phyloP scores from a whole-genome alignment of 2,329 filamentous ascomycete species.

The Aspergillus eucalypticola region DNA sequence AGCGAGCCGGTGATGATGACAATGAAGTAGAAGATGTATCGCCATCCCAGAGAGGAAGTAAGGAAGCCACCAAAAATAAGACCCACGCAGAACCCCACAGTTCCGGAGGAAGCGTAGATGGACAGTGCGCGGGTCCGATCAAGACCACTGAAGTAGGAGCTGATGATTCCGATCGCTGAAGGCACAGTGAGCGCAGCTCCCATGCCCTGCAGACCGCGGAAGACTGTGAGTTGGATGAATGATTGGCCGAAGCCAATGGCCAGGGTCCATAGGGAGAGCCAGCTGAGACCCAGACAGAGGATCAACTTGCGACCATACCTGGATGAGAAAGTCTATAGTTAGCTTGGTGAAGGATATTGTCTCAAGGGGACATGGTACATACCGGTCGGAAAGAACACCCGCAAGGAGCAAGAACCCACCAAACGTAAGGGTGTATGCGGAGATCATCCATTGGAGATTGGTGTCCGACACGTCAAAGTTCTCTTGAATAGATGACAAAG shows the following conservation, averaged over 20 bases:
- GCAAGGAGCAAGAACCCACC: conserved; percentile 38
- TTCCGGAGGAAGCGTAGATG: conserved; percentile 43
- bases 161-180: conserved; percentile 50
- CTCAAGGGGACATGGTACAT: conserved; percentile 5
- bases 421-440: conserved; percentile 45
- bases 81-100: conserved; percentile 44
- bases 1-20: conserved; percentile 36
- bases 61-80: conserved; percentile 44
- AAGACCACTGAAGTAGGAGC: conserved; percentile 41
- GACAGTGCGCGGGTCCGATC: conserved; percentile 43
- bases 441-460: conserved; percentile 46
- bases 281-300: conserved; percentile 41
- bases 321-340: neutral
- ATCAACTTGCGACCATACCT: conserved; percentile 43
- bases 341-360: neutral
- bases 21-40: conserved; percentile 43
- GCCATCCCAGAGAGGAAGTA: conserved; percentile 42
- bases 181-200: conserved; percentile 51
- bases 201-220: conserved; percentile 50
- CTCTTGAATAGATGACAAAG: conserved; percentile 43
- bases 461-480: conserved; percentile 38
- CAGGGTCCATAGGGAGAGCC: conserved; percentile 39
- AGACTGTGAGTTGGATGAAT: conserved; percentile 41
- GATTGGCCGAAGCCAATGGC: conserved; percentile 44
- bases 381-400: conserved; percentile 39